Evolutionary conservation across 495 filamentous ascomycete species (phyloP).

Genomic region (Immersiella caudata): DNA sequence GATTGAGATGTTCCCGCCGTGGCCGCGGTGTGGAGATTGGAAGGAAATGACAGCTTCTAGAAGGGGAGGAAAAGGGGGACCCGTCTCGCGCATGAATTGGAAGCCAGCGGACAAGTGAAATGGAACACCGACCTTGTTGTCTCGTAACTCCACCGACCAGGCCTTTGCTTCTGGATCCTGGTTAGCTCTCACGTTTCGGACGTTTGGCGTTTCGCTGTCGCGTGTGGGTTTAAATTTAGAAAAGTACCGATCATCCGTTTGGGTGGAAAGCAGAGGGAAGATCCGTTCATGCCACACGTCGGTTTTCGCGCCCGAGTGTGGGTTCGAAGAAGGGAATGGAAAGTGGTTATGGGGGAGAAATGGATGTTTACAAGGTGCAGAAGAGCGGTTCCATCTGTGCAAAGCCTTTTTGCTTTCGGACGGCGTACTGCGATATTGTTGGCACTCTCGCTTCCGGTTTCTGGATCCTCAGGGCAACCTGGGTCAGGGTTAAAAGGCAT

Average conservation of each 20-base stretch:
- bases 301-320: not conserved
- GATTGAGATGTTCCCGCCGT: not conserved
- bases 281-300: not conserved
- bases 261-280: not conserved
- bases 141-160: slow-evolving; percentile 7
- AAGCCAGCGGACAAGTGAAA: not conserved
- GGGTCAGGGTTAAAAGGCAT: not conserved
- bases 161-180: slow-evolving; percentile 9
- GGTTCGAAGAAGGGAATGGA: not conserved
- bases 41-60: slow-evolving; percentile 21
- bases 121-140: slow-evolving; percentile 13
- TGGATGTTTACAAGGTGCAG: not conserved
- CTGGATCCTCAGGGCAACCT: not conserved
- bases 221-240: slow-evolving; percentile 11
- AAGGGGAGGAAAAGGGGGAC: not conserved
- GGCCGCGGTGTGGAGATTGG: slow-evolving; percentile 11
- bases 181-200: slow-evolving; percentile 12
- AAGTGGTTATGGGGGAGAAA: not conserved
- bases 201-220: slow-evolving; percentile 17
- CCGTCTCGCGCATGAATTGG: slow-evolving; percentile 11
- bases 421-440: not conserved
- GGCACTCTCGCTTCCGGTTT: not conserved
- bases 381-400: not conserved
- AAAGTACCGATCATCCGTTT: not conserved
- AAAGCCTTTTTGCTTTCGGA: not conserved